These are phyloP conservation scores for Henckelia pumila DNA, from an alignment of 257 asterid species.

Conservation along the genomic window DNA sequence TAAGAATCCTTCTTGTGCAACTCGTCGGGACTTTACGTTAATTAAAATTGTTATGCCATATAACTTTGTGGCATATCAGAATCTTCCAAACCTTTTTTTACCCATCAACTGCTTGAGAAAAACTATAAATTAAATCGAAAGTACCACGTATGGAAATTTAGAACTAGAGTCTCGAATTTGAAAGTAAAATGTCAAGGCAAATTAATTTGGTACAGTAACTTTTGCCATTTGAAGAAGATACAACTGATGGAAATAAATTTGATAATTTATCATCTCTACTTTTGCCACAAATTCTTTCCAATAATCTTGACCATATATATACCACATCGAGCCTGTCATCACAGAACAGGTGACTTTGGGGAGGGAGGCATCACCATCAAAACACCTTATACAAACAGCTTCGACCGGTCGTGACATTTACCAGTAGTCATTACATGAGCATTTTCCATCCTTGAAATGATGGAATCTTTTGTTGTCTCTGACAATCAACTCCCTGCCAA, in stretches of 20 bases:
- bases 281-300: not conserved
- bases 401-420: slow-evolving; percentile 25
- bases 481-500: slow-evolving; percentile 89
- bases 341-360: slow-evolving; percentile 18
- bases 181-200: slow-evolving; percentile 15
- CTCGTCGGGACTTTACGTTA: not conserved
- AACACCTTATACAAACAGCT: slow-evolving; percentile 8
- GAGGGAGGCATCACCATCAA: slow-evolving; percentile 3
- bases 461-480: slow-evolving; percentile 89
- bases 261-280: not conserved
- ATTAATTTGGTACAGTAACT: slow-evolving; percentile 9
- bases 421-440: slow-evolving; percentile 97
- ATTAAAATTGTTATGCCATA: not conserved
- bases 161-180: slow-evolving; percentile 15
- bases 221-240: slow-evolving; percentile 19
- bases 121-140: not conserved
- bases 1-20: not conserved
- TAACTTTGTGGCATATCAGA: no score
- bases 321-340: slow-evolving; percentile 12
- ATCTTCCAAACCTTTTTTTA: not conserved
- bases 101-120: not conserved
- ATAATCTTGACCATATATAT: slow-evolving; percentile 3
- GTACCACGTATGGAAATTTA: not conserved
- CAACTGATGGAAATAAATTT: slow-evolving; percentile 9
- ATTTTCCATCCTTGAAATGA: slow-evolving; percentile 91